These are phyloP conservation scores for Chaetomium fimeti DNA, from an alignment of 495 filamentous ascomycete genomes.

Conservation along the genomic window DNA sequence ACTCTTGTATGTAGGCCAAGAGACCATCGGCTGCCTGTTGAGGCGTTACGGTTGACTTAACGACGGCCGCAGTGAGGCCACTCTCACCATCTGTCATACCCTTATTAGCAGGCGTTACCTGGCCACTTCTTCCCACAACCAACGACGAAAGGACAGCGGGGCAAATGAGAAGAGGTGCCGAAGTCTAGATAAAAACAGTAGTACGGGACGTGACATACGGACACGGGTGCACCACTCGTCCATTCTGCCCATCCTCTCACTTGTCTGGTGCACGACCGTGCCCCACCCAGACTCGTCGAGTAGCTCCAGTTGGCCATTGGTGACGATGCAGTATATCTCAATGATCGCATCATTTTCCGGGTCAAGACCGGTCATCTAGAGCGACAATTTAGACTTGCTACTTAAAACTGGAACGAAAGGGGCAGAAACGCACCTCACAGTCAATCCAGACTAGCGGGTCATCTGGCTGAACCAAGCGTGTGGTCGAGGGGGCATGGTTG, in stretches of 20 bases:
- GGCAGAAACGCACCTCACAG: constrained; percentile 63
- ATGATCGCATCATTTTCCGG: constrained; percentile 77
- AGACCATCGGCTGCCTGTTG: constrained; percentile 70
- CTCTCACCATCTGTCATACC: constrained; percentile 57
- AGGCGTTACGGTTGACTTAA: constrained; percentile 68
- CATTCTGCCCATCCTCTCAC: constrained; percentile 73
- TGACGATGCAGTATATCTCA: constrained; percentile 92
- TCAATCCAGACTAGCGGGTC: constrained; percentile 82
- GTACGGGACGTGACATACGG: constrained; percentile 17
- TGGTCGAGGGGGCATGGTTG: background rate
- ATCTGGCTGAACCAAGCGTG: background rate
- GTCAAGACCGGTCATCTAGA: constrained; percentile 91
- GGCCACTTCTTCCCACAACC: background rate
- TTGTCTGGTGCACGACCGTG: constrained; percentile 70
- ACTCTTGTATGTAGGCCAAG: constrained; percentile 70
- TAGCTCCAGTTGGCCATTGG: constrained; percentile 70
- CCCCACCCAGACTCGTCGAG: constrained; percentile 79
- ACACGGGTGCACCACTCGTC: constrained; percentile 56
- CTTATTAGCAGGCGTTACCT: background rate
- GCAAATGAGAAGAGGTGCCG: background rate
- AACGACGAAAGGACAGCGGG: background rate
- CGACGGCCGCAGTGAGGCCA: constrained; percentile 75
- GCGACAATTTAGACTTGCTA: background rate
- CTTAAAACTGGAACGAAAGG: background rate
- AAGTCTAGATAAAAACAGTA: background rate